These are phyloP conservation scores for Podaxis mareebaensis DNA, from an alignment of 768 basidiomycete genomes.

Conservation along the genomic window DNA sequence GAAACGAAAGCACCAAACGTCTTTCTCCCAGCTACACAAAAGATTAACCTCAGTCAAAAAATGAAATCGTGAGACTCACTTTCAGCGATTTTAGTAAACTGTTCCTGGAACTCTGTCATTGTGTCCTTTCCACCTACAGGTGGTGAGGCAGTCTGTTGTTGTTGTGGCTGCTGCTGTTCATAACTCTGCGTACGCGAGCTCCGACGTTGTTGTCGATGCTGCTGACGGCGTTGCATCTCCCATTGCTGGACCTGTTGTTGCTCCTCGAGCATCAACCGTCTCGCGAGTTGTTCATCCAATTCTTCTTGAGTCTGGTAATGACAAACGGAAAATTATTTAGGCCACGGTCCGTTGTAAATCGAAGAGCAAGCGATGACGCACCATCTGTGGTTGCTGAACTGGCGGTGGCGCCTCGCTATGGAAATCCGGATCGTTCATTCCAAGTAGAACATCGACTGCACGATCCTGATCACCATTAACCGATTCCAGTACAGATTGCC, in stretches of 20 bases:
- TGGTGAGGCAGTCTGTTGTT: conserved; percentile 22
- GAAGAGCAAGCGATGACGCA: conserved; percentile 12
- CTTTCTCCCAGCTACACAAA: conserved; percentile 65
- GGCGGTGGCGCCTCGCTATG: conserved; percentile 36
- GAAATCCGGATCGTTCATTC: conserved; percentile 86
- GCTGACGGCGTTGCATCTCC: conserved; percentile 31
- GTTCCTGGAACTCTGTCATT: conserved; percentile 70
- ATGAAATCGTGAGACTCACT: conserved; percentile 43
- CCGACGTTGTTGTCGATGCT: conserved; percentile 22
- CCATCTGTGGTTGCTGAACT: conserved; percentile 23
- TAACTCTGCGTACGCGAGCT: conserved; percentile 16
- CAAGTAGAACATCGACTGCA: conserved; percentile 75
- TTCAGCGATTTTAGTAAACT: conserved; percentile 76
- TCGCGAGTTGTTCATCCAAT: conserved; percentile 79
- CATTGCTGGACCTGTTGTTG: conserved; percentile 40
- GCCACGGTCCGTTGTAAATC: too few species aligned
- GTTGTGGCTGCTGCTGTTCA: conserved; percentile 21
- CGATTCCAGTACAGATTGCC: conserved; percentile 71
- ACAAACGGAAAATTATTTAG: neutral
- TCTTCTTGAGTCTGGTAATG: conserved; percentile 56
- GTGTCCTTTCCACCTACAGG: conserved; percentile 43
- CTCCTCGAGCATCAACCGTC: conserved; percentile 68
- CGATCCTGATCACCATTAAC: conserved; percentile 70
- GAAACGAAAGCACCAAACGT: conserved; percentile 71
- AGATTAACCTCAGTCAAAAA: neutral